Conservation (phyloP, 805 yeast genomes). For the Saccharomycopsis capsularis region DNA sequence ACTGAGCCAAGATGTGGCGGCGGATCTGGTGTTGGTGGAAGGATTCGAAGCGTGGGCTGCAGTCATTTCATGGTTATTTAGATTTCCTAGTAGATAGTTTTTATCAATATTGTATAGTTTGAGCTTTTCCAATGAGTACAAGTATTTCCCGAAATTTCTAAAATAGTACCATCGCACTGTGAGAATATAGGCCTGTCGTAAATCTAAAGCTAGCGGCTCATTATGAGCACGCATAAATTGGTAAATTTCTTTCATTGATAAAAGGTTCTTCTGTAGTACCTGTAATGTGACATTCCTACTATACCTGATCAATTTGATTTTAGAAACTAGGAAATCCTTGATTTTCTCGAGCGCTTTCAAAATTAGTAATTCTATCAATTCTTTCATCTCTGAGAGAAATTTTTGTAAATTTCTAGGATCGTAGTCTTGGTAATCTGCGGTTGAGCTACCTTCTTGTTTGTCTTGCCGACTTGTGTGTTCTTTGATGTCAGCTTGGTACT, state of each 20-base stretch:
- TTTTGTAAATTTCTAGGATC: constrained; percentile 22
- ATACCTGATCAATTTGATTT: constrained; percentile 59
- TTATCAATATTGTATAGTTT: constrained; percentile 49
- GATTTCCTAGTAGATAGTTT: constrained; percentile 48
- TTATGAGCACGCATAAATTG: constrained; percentile 50
- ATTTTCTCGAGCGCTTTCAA: constrained; percentile 67
- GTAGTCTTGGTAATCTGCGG: constrained; percentile 1
- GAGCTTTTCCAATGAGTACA: constrained; percentile 62
- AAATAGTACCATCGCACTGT: constrained; percentile 94
- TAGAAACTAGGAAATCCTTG: constrained; percentile 56
- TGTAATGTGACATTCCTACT: constrained; percentile 65
- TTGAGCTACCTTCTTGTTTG: constrained; percentile 17
- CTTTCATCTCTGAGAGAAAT: constrained; percentile 23
- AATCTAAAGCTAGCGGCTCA: constrained; percentile 58
- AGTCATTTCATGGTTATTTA: constrained; percentile 5
- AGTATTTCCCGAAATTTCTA: constrained; percentile 68
- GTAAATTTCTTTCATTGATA: constrained; percentile 56
- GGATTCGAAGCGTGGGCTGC: not conserved
- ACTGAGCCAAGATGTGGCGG: constrained; percentile 17
- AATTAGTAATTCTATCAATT: constrained; percentile 44
- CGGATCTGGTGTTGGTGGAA: constrained; percentile 1
- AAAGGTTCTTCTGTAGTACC: constrained; percentile 57
- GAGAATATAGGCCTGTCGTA: constrained; percentile 71
- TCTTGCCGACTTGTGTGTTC: constrained; percentile 22
- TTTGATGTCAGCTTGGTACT: constrained; percentile 28